Percentiles rank a stretch among this genome's conserved stretches.
Evolutionary conservation across 768 basidiomycete genomes (phyloP).

Genomic region (Podaxis sp.): DNA sequence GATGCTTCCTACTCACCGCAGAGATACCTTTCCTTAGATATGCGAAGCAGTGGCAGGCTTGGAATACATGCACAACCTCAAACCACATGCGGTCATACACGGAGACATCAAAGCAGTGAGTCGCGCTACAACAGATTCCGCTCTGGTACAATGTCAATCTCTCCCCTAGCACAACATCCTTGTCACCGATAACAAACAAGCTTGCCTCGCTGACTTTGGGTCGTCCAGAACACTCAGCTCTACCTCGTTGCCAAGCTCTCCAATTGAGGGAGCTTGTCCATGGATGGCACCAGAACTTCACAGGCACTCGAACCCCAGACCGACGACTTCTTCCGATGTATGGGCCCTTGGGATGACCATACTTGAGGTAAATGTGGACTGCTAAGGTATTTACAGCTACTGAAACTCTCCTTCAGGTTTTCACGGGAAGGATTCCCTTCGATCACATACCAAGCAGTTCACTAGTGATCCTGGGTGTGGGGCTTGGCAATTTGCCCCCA

Average conservation of each 20-base stretch:
- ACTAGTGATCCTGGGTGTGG: slow-evolving; percentile 3
- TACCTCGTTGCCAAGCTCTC: slow-evolving; percentile 31
- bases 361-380: slow-evolving; percentile 26
- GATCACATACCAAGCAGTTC: slow-evolving; percentile 11
- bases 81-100: slow-evolving; percentile 24
- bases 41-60: slow-evolving; percentile 16
- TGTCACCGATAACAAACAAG: slow-evolving; percentile 27
- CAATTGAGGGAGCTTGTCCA: slow-evolving; percentile 28
- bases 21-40: background rate
- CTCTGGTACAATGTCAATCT: background rate
- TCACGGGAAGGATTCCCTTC: slow-evolving; percentile 16
- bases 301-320: slow-evolving; percentile 8
- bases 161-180: slow-evolving; percentile 33
- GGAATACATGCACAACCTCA: slow-evolving; percentile 18
- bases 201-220: slow-evolving; percentile 37
- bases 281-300: slow-evolving; percentile 39
- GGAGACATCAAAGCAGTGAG: slow-evolving; percentile 38
- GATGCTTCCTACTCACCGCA: background rate
- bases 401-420: slow-evolving; percentile 6
- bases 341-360: slow-evolving; percentile 37
- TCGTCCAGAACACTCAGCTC: slow-evolving; percentile 31
- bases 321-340: slow-evolving; percentile 24
- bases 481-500: slow-evolving; percentile 6
- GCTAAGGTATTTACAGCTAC: background rate
- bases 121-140: background rate